Evolutionary conservation across 371 early-diverging fungal species (phyloP), one percentile per base, ranked within the genome.

Genomic region (Choanephora cucurbitarum): DNA sequence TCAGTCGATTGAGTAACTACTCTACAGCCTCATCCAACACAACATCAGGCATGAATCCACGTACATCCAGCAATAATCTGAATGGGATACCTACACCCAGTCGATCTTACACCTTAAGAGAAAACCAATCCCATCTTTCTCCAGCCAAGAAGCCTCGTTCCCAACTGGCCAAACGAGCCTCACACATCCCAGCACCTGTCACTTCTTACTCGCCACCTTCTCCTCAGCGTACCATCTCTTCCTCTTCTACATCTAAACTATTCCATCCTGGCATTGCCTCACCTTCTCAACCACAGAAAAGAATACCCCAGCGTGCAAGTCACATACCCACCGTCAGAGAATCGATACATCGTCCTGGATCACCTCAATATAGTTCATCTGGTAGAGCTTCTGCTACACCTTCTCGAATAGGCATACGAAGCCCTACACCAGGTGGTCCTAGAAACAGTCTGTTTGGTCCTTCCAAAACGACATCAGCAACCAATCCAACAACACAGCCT

Each of bases 121-220:
- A 60, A 10, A 41, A 39, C 43, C 48, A 33, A 17, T 37, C 51
- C 9, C 41, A 51, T 40, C 24, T 51, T 17, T 40, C 49, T 28
- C 28, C 53, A 17, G 32, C 34, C 49, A 55, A 44, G 21, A 44
- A 54, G 42, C 61, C 28, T 23, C 60, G 62, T 28, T 63, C 64
- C 2, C 65, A 58, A n/a, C 55, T 71, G 11, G 64, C 70, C 5
- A 71, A 73, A 51, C 72, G 77, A 42, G 74, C 77, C 18, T 77
- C 77, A 2, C 77, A 77, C 58, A 77, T 77, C 11, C 77, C 77
- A n/a, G 67, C 74, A 33, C 77, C 77, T 23, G 60, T 62, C 44
- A 24, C 53, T 22, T 32, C 55, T 22, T 42, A 56, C 47, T 53
- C 66, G 13, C 57, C 61, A 8, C 72, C 75, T 41, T 33, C 61